phyloP scores from a whole-genome alignment of 148 eudicot species.

The Cornus florida region DNA sequence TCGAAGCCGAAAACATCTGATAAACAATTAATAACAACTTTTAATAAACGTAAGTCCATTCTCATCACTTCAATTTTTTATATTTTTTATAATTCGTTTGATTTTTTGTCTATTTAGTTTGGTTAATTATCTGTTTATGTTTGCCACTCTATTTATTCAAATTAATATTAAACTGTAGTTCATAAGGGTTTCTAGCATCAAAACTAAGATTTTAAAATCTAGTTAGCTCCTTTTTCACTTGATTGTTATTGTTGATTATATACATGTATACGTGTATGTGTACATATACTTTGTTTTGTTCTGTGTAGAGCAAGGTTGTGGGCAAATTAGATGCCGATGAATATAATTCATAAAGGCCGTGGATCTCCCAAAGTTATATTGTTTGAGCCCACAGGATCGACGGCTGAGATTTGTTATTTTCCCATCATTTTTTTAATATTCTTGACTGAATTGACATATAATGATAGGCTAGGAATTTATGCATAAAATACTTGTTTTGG shows the following conservation, averaged over 20 bases:
- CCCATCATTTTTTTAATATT: neutral
- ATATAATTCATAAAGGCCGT: conserved; percentile 51
- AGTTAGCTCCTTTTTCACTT: neutral
- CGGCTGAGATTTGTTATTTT: conserved; percentile 66
- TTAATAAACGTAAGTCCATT: conserved; percentile 13
- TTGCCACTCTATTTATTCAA: neutral
- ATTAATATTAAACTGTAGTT: neutral
- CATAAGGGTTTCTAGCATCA: neutral
- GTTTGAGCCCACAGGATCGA: conserved; percentile 74
- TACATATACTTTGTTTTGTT: neutral
- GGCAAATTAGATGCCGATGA: conserved; percentile 33
- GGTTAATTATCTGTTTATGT: neutral
- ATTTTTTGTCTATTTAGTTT: neutral
- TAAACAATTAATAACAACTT: neutral
- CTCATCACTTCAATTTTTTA: neutral
- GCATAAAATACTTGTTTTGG: neutral
- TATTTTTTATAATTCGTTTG: neutral
- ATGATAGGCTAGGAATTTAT: neutral
- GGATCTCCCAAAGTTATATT: conserved; percentile 53
- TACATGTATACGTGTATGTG: no score
- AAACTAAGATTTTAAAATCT: neutral
- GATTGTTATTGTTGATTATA: neutral
- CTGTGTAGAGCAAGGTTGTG: conserved; percentile 23
- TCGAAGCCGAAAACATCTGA: conserved; percentile 21
- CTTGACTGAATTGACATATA: neutral